A percentile compares a stretch with the other conserved stretches of the same genome.
phyloP scores from a whole-genome alignment of 2,329 filamentous ascomycete genomes.

The Herpotrichia juniperi region DNA sequence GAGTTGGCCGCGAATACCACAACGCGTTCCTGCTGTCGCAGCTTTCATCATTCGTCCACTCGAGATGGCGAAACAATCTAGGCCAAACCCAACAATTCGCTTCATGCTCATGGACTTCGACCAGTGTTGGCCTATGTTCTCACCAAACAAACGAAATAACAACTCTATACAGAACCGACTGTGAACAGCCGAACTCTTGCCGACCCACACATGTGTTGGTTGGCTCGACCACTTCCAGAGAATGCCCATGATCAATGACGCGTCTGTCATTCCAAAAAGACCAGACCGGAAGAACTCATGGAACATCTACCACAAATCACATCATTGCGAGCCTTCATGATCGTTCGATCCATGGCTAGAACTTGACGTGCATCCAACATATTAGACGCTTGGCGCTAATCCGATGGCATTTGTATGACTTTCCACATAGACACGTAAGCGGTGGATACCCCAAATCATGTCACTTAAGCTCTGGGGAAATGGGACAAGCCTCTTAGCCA shows the following conservation, averaged over 20 bases:
- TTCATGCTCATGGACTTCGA: not conserved
- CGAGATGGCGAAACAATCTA: not conserved
- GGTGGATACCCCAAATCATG: not conserved
- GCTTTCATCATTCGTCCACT: not conserved
- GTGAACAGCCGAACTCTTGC: too few relatives aligned
- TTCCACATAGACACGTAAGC: constrained; percentile 1
- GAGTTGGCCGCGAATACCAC: not conserved
- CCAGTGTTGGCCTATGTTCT: not conserved
- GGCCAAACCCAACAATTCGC: not conserved
- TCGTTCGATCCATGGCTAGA: not conserved
- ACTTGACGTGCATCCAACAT: not conserved
- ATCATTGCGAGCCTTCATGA: not conserved
- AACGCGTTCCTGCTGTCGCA: not conserved
- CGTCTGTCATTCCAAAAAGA: not conserved
- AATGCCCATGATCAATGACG: not conserved
- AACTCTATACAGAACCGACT: not conserved
- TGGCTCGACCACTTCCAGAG: too few relatives aligned
- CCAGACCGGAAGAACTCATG: not conserved
- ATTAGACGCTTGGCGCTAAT: not conserved
- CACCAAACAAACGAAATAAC: not conserved
- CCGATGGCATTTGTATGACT: not conserved
- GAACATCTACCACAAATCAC: not conserved
- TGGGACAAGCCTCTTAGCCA: constrained; percentile 1
- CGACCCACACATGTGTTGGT: too few relatives aligned
- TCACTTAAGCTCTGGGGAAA: not conserved